Evolutionary conservation across 768 basidiomycete species (phyloP).

Genomic region (Epithele typhae): DNA sequence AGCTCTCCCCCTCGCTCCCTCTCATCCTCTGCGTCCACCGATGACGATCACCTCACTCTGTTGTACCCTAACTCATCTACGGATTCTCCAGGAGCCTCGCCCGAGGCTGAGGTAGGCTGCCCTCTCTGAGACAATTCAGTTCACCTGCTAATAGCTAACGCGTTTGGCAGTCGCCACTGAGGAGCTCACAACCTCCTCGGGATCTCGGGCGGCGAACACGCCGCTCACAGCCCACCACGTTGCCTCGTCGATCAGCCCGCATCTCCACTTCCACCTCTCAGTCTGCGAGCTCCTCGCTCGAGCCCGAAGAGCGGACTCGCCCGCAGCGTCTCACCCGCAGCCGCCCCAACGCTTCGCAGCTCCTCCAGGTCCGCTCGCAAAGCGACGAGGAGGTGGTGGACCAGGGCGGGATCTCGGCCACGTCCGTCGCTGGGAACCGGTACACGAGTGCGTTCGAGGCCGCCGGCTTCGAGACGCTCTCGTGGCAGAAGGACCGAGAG

Average conservation of each 20-base stretch:
- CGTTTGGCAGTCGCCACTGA: no score
- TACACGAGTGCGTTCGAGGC: slow-evolving; percentile 3
- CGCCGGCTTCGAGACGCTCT: slow-evolving; percentile 16
- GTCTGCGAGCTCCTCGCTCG: slow-evolving; percentile 14
- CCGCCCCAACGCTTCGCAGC: not conserved
- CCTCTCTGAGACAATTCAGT: no score
- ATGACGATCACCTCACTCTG: no score
- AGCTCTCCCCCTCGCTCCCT: no score
- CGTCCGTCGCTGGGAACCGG: not conserved
- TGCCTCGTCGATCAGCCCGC: slow-evolving; percentile 11
- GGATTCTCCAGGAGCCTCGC: no score
- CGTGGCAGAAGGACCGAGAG: slow-evolving; percentile 17
- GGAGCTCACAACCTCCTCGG: no score
- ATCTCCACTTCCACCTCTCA: not conserved
- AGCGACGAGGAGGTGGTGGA: slow-evolving; percentile 5
- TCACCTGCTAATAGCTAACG: no score
- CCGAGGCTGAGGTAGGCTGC: no score
- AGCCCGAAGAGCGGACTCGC: slow-evolving; percentile 7
- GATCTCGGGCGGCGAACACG: no score
- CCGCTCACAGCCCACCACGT: not conserved
- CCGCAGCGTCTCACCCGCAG: not conserved
- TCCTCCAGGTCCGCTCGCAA: not conserved
- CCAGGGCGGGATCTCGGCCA: slow-evolving; percentile 1
- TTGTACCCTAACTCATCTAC: no score
- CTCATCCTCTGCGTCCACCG: no score